Evolutionary conservation across 2,329 filamentous ascomycete genomes (phyloP).

Genomic region (Colletotrichum musicola): DNA sequence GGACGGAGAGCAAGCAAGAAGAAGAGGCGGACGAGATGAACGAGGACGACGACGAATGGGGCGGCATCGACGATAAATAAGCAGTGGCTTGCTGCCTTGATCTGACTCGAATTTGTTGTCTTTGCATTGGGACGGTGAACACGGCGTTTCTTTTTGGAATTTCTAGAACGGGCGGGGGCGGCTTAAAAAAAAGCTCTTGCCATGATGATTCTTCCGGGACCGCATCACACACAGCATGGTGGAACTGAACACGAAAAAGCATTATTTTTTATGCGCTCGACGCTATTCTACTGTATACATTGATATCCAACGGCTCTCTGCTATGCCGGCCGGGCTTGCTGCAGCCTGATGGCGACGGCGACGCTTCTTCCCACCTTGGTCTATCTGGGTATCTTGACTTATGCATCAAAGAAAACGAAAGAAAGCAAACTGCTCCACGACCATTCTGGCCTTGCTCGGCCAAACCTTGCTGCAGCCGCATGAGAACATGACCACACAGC

Average conservation of each 20-base stretch:
- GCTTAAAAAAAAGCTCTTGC: conserved; percentile 10
- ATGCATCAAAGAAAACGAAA: not conserved
- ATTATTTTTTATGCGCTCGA: conserved; percentile 21
- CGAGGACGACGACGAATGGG: conserved; percentile 50
- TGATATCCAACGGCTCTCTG: conserved; percentile 34
- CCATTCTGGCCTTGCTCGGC: too few relatives aligned
- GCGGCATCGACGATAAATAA: conserved; percentile 39
- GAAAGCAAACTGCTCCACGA: too few relatives aligned
- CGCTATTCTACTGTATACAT: conserved; percentile 34
- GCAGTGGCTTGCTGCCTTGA: not conserved
- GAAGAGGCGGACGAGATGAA: conserved; percentile 51
- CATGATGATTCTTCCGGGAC: conserved; percentile 4
- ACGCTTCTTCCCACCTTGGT: conserved; percentile 27
- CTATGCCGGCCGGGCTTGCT: conserved; percentile 12
- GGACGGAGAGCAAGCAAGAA: conserved; percentile 62
- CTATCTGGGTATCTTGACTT: conserved; percentile 39
- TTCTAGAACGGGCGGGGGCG: conserved; percentile 16
- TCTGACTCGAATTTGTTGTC: not conserved
- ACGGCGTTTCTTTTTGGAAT: conserved; percentile 25
- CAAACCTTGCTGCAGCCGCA: too few relatives aligned
- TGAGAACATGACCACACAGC: too few relatives aligned
- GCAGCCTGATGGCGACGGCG: conserved; percentile 9
- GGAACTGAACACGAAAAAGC: conserved; percentile 3
- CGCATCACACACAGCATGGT: not conserved
- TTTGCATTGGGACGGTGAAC: conserved; percentile 37